Evolutionary conservation across 192 early-diverging fungal species (phyloP), one percentile per base, ranked within the genome.

Genomic region (Entomortierella beljakovae): DNA sequence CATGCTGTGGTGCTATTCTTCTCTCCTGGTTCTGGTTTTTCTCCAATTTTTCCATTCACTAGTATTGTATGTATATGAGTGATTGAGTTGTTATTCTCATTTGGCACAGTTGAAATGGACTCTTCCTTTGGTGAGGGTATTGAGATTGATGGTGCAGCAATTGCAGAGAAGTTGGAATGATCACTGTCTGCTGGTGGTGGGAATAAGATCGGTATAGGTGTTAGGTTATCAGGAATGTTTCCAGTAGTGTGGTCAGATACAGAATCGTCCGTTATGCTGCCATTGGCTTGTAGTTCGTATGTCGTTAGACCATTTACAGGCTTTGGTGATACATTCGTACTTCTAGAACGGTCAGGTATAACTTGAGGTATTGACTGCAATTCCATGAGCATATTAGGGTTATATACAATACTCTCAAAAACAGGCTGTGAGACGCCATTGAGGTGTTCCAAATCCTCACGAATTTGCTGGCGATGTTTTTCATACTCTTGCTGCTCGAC

Each of bases 301-400:
- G n/a, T 2, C 13, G n/a, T 37, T 43, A 50, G 6, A 11, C 33
- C 33, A 13, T 64, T 37, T 10, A 34, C 25, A 13, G 23, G 34
- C 18, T 25, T 16, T 31, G 23, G 32, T 3, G 13, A 25, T 20
- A 32, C 37, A n/a, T 13, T 1, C 11, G 23, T 51, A 28, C 15
- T 3, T 0, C 37, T 3, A 40, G 33, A 3, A 6, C 74, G 60
- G 2, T 68, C 75, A n/a, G 75, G 75, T 5, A 79, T 61, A 33
- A 35, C 58, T 15, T 51, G 42, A 11, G 75, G 75, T 22, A 79
- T 79, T 22, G 75, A 70, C 34, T 79, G 75, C 13, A 79, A 62
- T 13, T 79, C 61, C 68, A 79, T 70, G n/a, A 70, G 57, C 2
- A 62, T 54, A 6, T 59, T 69, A 8, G 75, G 67, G 29, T 79